Conservation (phyloP, 116 monocot genomes). For the Iris pallida region DNA sequence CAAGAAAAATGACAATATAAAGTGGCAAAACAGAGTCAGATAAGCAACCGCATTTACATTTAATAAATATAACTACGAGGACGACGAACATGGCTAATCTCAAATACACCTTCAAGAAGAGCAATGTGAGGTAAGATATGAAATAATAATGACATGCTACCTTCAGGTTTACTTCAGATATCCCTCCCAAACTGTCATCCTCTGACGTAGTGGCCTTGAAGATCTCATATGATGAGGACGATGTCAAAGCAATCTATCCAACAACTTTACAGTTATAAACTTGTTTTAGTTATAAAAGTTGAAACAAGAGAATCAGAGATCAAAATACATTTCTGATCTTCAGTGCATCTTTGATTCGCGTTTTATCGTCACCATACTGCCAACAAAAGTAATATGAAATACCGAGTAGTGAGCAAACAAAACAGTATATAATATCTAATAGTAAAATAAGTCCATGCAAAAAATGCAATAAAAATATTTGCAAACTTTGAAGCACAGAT, state of each 20-base stretch:
- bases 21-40: too few species aligned
- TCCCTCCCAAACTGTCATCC: slow-evolving; percentile 38
- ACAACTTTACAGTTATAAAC: slow-evolving; percentile 1
- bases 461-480: background rate
- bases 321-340: slow-evolving; percentile 61
- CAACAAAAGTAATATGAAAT: slow-evolving; percentile 14
- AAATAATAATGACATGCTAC: slow-evolving; percentile 17
- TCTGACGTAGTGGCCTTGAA: slow-evolving; percentile 46
- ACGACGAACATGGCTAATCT: background rate
- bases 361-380: slow-evolving; percentile 84
- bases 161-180: slow-evolving; percentile 83
- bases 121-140: background rate
- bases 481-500: background rate
- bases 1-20: too few species aligned
- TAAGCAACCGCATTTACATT: too few species aligned
- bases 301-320: background rate
- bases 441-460: too few species aligned
- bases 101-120: background rate
- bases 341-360: slow-evolving; percentile 69
- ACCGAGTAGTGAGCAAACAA: too few species aligned
- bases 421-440: too few species aligned
- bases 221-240: slow-evolving; percentile 58
- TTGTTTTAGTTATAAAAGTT: background rate
- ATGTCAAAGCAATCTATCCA: slow-evolving; percentile 55
- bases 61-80: too few species aligned